Evolutionary conservation across 2,329 filamentous ascomycete species (phyloP), one percentile per base, ranked within the genome.

Genomic region (Alternaria sp.): DNA sequence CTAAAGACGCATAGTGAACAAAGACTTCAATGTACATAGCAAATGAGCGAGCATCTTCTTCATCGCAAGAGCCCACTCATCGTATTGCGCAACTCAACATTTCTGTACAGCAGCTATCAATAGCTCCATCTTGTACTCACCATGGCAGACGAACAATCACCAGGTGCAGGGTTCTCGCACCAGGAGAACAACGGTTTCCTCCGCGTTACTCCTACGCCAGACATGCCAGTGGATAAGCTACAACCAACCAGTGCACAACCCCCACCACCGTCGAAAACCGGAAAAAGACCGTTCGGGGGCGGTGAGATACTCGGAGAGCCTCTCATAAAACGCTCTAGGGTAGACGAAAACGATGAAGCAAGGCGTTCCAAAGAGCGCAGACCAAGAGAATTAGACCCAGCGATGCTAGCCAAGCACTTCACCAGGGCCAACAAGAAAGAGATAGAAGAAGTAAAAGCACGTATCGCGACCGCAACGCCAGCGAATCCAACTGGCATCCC

Each of bases 181-280:
- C 47, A 21, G 5, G 28, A 51, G 49, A 36, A n/a, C 1, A 51
- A 3, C 4, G 19, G 28, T 15, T 51, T 8, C 9, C 28, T 51
- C 3, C 17, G 49, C 9, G 49, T 51, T 6, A 8, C 49, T 36
- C 19, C 49, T 3, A 2, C 28, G 5, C 2, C 32, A 36, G 32
- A 36, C 8, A 36, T 0, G 0, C 32, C 5, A 8, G n/a, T 0
- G 2, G 13, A n/a, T 3, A 23, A 11, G 3, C 0, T 3, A 23
- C 49, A n/a, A 2, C 13, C 7, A 23, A 32, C 28, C 4, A 21
- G 19, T 15, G 30, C 28, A n/a, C 30, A 19, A 7, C 17, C 26
- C 8, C 28, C 3, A 32, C n/a, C 8, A 5, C 6, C 25, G n/a
- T 2, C 19, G 8, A 40, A 13, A 12, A 26, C 7, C 12, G n/a